Base-by-base conservation (phyloP, 129 eudicot genomes). In the Helianthus tuberosus region DNA sequence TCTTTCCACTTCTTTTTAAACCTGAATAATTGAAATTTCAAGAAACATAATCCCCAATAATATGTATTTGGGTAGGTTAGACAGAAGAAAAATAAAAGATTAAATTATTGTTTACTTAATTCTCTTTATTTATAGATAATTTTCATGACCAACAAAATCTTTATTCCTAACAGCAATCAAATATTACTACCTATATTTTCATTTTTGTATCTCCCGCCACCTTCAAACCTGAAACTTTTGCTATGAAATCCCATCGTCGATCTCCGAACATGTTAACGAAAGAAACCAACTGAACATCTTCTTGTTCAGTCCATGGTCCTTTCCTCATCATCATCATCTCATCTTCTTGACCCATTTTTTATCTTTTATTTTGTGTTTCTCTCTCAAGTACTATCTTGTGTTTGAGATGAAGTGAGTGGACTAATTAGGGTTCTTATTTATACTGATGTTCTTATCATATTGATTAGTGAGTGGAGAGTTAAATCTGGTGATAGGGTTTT, bases 171-270 rank as follows among this genome's bases (percentile, higher is more conserved):
- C 36, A 38, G 47, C 38, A 76, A 71, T 64, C 20, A 68, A 64
- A 63, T 78, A 78, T 71, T 78, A 78, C 82, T 78, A 78, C 88
- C 90, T 80, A 81, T 63, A 1, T 67, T 78, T 55, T 84, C 74
- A 75, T 63, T 63, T 75, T 68, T 79, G 73, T 80, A 77, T 88
- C 97, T 86, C 97, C 97, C 97, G 90, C 97, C 97, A 91, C 97
- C 97, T 88, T 88, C 97, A 91, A 91, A 91, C 97, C 97, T 91
- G 97, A 91, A 76, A 91, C 97, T 86, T 91, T 88, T 25, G 97
- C 92, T 76, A 91, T 84, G 92, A 91, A 91, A 88, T 91, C 97
- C 97, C 97, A 91, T 66, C 97, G 80, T 12, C 97, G 96, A 71
- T 91, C 96, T 6, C 97, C 97, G 23, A 91, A 88, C 75, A 86